These are phyloP conservation scores for Aspergillus neotritici DNA, from an alignment of 2,329 filamentous ascomycete species.

Conservation along the genomic window DNA sequence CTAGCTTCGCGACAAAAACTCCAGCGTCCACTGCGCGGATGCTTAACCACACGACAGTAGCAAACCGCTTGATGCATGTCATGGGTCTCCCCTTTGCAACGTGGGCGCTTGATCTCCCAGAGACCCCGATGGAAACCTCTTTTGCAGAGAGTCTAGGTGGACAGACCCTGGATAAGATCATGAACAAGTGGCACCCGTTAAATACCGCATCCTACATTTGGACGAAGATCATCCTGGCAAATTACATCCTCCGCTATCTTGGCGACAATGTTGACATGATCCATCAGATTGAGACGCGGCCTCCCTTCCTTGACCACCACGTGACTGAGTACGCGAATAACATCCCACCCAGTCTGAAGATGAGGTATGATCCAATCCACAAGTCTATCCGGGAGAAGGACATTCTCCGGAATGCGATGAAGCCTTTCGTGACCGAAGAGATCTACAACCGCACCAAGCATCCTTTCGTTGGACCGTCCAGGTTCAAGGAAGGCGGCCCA, in stretches of 20 bases:
- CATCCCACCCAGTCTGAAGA: conserved; percentile 21
- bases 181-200: conserved; percentile 37
- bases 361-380: conserved; percentile 4
- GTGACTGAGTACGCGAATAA: conserved; percentile 26
- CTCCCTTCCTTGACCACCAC: conserved; percentile 29
- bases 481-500: conserved; percentile 40
- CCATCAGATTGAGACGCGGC: conserved; percentile 24
- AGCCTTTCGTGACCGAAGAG: conserved; percentile 49
- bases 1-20: neutral
- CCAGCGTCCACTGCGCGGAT: neutral
- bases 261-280: conserved; percentile 23
- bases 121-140: conserved; percentile 10
- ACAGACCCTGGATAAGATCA: conserved; percentile 24
- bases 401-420: conserved; percentile 47
- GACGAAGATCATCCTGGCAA: conserved; percentile 21
- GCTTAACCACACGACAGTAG: neutral
- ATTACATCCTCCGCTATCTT: conserved; percentile 13
- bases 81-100: conserved; percentile 13
- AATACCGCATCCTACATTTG: conserved; percentile 37
- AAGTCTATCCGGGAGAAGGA: conserved; percentile 44
- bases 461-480: conserved; percentile 45
- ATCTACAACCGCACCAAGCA: conserved; percentile 48
- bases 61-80: neutral
- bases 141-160: conserved; percentile 19
- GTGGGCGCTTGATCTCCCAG: conserved; percentile 9